Evolutionary conservation across 371 early-diverging fungal genomes (phyloP), one percentile per base, ranked within the genome.

Genomic region (Mortierella sp.): DNA sequence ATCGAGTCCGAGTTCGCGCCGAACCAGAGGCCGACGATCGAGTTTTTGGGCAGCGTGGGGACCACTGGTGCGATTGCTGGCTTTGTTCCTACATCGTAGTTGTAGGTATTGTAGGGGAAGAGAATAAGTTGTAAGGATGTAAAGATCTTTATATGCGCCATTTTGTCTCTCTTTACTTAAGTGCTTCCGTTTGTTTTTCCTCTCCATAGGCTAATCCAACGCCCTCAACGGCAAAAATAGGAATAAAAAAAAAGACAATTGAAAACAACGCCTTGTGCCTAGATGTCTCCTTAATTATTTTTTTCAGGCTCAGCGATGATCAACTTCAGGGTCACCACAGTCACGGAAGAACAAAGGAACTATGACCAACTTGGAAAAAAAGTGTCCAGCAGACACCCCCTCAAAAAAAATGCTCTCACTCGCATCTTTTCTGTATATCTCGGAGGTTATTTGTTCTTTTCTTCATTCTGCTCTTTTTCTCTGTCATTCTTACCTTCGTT

Each of bases 401-500:
- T 24, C 42, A 57, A 8, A 57, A 58, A 28, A 58, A 58, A 55
- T 2, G 55, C 11, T 0, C 26, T 28, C 58, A 58, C 0, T 28
- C 54, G 7, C 54, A 54, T 7, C 10, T 3, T 6, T 6, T 31
- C 7, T 16, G n/a, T n/a, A n/a, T 31, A 1, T 19, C 34, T 60
- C 42, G 21, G 65, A 63, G 34, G 34, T 7, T 34, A 63, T 63
- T 34, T 34, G 42, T 38, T 34, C 6, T 13, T 31, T 16, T 38
- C 31, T 31, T 10, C 26, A 50, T 16, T 50, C 14, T 50, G 0
- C 16, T 38, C 42, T 38, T 38, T 5, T 38, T 38, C 5, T 38
- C 42, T 38, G 3, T 16, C 50, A 14, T 50, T 13, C 28, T 52
- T 82, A 82, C 82, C 78, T 75, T 79, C 82, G 48, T 82, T 82